Evolutionary conservation across 1,284 basidiomycete species (phyloP).

Genomic region (Ustilago sp.): DNA sequence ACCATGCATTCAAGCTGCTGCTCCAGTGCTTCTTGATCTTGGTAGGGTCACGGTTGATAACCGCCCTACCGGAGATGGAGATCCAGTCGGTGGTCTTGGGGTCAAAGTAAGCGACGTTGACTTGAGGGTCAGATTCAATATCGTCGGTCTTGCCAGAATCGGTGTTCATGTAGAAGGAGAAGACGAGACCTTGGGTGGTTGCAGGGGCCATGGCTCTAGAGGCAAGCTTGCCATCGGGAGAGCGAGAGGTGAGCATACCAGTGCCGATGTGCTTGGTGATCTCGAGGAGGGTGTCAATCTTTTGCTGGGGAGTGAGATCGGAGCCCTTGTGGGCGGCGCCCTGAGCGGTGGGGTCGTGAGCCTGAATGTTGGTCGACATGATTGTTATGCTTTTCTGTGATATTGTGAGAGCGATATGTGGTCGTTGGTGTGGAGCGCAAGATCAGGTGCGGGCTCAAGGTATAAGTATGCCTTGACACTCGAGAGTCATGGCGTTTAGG

Average conservation of each 20-base stretch:
- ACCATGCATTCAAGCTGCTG: slow-evolving; percentile 75
- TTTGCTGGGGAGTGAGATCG: slow-evolving; percentile 49
- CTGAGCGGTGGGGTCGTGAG: slow-evolving; percentile 56
- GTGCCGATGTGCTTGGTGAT: slow-evolving; percentile 55
- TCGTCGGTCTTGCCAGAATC: slow-evolving; percentile 63
- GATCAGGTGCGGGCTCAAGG: not conserved
- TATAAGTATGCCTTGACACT: slow-evolving; percentile 11
- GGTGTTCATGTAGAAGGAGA: slow-evolving; percentile 60
- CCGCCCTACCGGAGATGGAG: slow-evolving; percentile 81
- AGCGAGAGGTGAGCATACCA: slow-evolving; percentile 83
- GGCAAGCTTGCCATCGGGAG: slow-evolving; percentile 81
- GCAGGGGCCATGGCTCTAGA: slow-evolving; percentile 85
- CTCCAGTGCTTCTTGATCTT: slow-evolving; percentile 65
- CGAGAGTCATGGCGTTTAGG: not conserved
- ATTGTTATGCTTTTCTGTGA: not conserved
- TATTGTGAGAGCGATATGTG: not conserved
- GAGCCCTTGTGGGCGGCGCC: slow-evolving; percentile 42
- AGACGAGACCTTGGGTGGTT: slow-evolving; percentile 73
- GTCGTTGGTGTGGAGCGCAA: not conserved
- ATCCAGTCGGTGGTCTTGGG: slow-evolving; percentile 83
- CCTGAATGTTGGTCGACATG: slow-evolving; percentile 45
- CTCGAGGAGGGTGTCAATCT: slow-evolving; percentile 52
- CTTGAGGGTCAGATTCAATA: slow-evolving; percentile 52
- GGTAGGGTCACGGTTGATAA: slow-evolving; percentile 48
- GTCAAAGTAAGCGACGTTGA: slow-evolving; percentile 75